A percentile compares a stretch with the other conserved stretches of the same genome.
Evolutionary conservation across 768 basidiomycete genomes (phyloP).

Genomic region (Lactifluus volemus): DNA sequence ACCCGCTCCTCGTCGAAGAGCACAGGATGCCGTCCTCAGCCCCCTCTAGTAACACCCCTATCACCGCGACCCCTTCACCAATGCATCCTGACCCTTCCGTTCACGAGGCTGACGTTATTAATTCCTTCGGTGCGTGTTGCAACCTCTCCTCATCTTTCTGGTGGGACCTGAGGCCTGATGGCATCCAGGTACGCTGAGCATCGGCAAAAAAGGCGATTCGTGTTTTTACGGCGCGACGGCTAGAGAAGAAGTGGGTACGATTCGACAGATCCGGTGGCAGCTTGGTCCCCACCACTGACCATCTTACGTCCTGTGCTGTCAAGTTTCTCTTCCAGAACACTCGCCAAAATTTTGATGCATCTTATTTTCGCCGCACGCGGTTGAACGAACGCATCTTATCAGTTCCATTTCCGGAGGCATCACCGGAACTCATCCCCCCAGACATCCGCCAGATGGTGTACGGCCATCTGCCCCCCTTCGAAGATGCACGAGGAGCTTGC

Average conservation of each 20-base stretch:
- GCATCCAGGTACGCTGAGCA: conserved; percentile 44
- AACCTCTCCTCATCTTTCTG: neutral
- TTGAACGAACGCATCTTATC: conserved; percentile 15
- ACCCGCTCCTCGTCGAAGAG: conserved; percentile 13
- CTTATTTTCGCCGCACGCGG: conserved; percentile 15
- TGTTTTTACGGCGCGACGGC: conserved; percentile 58
- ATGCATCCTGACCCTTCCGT: neutral
- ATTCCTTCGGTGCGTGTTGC: conserved; percentile 37
- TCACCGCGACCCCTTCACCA: neutral
- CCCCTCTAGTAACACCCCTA: neutral
- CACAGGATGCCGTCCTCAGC: neutral
- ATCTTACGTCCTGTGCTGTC: neutral
- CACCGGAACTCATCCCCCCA: conserved; percentile 11
- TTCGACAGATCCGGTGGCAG: conserved; percentile 25
- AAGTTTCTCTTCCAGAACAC: conserved; percentile 2
- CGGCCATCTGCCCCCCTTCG: conserved; percentile 42
- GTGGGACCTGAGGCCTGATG: neutral
- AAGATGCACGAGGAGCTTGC: conserved; percentile 52
- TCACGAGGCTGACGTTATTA: conserved; percentile 32
- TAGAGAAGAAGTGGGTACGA: conserved; percentile 48
- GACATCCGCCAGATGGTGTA: conserved; percentile 37
- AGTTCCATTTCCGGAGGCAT: conserved; percentile 18
- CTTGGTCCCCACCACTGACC: neutral
- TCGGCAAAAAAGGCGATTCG: conserved; percentile 46
- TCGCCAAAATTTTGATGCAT: neutral